Evolutionary conservation across 305 asterid genomes (phyloP).

Genomic region (Fraxinus albicans): DNA sequence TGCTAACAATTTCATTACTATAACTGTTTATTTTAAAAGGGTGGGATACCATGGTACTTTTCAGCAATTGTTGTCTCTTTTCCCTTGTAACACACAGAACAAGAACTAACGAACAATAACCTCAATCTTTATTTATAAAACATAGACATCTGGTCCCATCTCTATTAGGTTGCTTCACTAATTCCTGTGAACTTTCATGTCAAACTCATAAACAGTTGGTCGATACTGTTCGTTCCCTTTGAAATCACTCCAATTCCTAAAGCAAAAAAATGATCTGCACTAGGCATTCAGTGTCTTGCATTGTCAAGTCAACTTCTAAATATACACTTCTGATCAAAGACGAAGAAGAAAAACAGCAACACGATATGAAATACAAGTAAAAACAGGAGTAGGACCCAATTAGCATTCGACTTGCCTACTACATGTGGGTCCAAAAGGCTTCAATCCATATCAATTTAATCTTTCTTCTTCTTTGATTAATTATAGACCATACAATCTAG

Average conservation of each 20-base stretch:
- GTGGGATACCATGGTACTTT: neutral
- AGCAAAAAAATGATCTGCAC: neutral
- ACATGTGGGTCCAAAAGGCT: neutral
- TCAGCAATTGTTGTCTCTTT: neutral
- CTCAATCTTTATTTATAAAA: neutral
- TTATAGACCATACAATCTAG: neutral
- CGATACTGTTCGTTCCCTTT: neutral
- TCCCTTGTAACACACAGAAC: neutral
- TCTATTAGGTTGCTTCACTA: neutral
- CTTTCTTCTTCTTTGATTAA: neutral
- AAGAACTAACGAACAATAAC: neutral
- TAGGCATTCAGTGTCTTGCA: neutral
- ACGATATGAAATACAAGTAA: neutral
- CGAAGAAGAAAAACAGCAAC: neutral
- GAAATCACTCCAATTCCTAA: neutral
- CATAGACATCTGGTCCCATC: neutral
- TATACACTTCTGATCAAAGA: neutral
- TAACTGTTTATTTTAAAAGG: conserved; percentile 16
- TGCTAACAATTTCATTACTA: conserved; percentile 29
- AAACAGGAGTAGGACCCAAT: neutral
- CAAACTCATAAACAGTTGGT: neutral
- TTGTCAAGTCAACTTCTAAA: neutral
- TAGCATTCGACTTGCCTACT: neutral
- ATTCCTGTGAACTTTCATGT: neutral
- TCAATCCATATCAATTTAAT: neutral